These are phyloP conservation scores for Solanum hybrid DNA, from an alignment of 305 asterid genomes.

Conservation along the genomic window DNA sequence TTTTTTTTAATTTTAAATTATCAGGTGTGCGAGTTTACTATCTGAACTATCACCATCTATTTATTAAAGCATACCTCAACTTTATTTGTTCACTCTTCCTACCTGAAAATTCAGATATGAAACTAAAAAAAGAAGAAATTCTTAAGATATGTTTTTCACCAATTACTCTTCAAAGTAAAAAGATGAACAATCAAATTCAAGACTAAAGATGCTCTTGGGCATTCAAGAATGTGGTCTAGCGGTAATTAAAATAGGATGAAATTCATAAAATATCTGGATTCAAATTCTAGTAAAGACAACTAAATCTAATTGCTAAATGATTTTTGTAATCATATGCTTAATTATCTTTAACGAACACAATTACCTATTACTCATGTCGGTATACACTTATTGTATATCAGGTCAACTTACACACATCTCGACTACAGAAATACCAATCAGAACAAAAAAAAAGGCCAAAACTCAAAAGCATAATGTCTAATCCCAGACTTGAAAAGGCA, in stretches of 20 bases:
- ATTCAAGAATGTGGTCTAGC: neutral
- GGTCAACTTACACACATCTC: neutral
- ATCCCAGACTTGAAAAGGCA: neutral
- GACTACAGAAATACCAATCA: neutral
- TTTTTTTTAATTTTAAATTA: neutral
- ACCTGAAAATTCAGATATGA: neutral
- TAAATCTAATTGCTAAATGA: neutral
- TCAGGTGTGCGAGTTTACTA: neutral
- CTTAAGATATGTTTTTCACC: neutral
- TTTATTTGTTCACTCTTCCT: neutral
- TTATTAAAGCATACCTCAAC: neutral
- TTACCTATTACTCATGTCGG: neutral
- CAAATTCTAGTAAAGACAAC: neutral
- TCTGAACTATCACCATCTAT: neutral
- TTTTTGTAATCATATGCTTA: neutral
- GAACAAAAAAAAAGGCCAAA: neutral
- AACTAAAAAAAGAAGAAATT: neutral
- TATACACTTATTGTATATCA: neutral
- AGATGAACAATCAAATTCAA: neutral
- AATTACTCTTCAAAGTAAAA: neutral
- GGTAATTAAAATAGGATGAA: neutral
- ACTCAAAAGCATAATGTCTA: neutral
- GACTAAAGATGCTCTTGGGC: neutral
- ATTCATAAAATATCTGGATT: neutral
- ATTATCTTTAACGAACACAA: neutral